Base-by-base conservation (phyloP, 2,329 filamentous ascomycete genomes). In the Metarhizium brunneum region DNA sequence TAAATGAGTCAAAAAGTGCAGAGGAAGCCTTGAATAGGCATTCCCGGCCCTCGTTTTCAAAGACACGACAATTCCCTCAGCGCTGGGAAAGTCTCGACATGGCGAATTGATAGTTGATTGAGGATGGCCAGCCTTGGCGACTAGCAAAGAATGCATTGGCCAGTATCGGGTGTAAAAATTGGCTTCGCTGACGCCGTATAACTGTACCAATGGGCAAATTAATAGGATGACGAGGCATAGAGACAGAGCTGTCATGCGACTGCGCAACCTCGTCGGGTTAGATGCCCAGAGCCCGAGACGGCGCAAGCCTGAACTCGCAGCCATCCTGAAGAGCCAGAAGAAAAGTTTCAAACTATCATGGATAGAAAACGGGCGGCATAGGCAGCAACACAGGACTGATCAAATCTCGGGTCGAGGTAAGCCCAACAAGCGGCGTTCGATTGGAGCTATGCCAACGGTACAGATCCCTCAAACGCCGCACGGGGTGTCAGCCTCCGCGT, bases 11-110 rank as follows among this genome's bases (percentile, higher is more conserved):
- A 81, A 68, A 25, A 84, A 69, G 57, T 83, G 81, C 2, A 76
- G 78, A 7, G 81, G 79, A 4, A 84, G 65, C 59, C 78, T 78
- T 30, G 78, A 73, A 61, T 73, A 79, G 13, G 76, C 70, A 63
- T 83, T 80, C 47, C 78, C 81, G 2, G 80, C 78, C 49, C 81
- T 80, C 1, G 81, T 83, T 68, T 84, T 84, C 69, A 84, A 76
- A 55, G 83, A 72, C 32, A 83, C 67, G 36, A 77, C 69, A 48
- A 79, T 69, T 57, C 73, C 71, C 35, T 74, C 67, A 42, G 71
- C 72, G 54, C 72, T 61, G 11, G 75, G 74, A 53, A 78, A 74
- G 56, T 66, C 66, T 47, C 67, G 65, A 61, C 76, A 79, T 2
- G 68, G 65, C 16, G 62, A 59, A 57, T 63, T 69, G 43, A 71